Percentiles rank a stretch among this genome's conserved stretches.
Evolutionary conservation across 108 stramenopile species (phyloP).

Genomic region (Phaeodactylum tricornutum): DNA sequence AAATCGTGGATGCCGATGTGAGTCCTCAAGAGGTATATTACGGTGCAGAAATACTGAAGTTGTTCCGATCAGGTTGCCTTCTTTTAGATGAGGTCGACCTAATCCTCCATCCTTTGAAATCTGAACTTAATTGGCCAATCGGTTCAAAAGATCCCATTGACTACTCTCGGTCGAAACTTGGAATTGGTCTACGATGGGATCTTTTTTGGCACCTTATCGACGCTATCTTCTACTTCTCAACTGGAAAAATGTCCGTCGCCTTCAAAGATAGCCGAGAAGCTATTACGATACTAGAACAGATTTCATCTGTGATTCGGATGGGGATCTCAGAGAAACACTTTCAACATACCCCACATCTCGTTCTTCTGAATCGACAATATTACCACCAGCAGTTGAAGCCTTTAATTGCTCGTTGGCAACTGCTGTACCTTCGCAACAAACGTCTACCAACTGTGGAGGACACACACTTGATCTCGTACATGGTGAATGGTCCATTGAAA

Average conservation of each 20-base stretch:
- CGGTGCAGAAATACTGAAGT: slow-evolving; percentile 79
- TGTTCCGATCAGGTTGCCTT: slow-evolving; percentile 83
- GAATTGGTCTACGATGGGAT: slow-evolving; percentile 91
- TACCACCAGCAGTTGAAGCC: slow-evolving; percentile 85
- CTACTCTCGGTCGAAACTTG: slow-evolving; percentile 82
- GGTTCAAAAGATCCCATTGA: slow-evolving; percentile 95
- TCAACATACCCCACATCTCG: slow-evolving; percentile 89
- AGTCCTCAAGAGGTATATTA: slow-evolving; percentile 84
- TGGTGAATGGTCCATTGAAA: slow-evolving; percentile 80
- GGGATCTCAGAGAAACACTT: slow-evolving; percentile 77
- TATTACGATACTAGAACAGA: slow-evolving; percentile 71
- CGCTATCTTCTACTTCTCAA: slow-evolving; percentile 67
- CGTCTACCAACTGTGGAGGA: slow-evolving; percentile 86
- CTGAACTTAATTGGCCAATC: slow-evolving; percentile 99
- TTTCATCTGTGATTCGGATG: slow-evolving; percentile 64
- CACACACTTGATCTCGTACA: slow-evolving; percentile 84
- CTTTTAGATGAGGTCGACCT: slow-evolving; percentile 98
- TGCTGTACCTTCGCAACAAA: slow-evolving; percentile 87
- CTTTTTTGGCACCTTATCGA: slow-evolving; percentile 92
- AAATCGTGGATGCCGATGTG: slow-evolving; percentile 62
- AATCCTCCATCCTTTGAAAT: slow-evolving; percentile 94
- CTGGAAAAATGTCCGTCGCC: slow-evolving; percentile 79
- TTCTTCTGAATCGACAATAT: slow-evolving; percentile 81
- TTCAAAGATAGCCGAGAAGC: slow-evolving; percentile 82
- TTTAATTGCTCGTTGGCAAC: slow-evolving; percentile 91